Base-by-base conservation (phyloP, 176 grass and related monocot genomes). In the Eragrostis curvula region DNA sequence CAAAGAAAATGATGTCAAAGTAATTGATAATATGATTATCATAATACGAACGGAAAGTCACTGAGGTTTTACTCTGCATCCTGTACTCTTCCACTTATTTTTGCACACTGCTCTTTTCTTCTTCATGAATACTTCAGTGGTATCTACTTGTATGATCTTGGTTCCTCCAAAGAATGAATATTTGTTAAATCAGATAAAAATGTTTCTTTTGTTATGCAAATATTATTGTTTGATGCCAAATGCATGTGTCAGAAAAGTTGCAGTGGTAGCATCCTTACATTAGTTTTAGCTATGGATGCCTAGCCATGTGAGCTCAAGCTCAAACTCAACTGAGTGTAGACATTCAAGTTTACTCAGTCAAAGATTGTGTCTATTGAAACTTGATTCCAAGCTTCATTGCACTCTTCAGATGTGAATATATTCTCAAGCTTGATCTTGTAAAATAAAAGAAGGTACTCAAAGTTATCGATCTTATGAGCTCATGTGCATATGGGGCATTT, bases 51-150 rank as follows among this genome's bases (percentile, higher is more conserved):
- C 24, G 13, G 24, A 61, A 28, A 28, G 58, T 11, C 58, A 28
- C 24, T 61, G 24, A 61, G 12, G 24, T 61, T 24, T 47, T 27
- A 47, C 5, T 71, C 45, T 50, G 69, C 69, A 50, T 71, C 49
- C 29, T 71, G 44, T n/a, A 28, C 43, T 48, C 43, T 50, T 79
- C 27, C 27, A 66, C 44, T 49, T 51, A 16, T 3, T 3, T 43
- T 75, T 66, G 59, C 12, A 5, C 59, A 66, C 48, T 59, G 21
- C 23, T 28, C 27, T 40, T 50, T 74, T 30, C 21, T 70, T 17
- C 73, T 73, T 73, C 69, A 63, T 51, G 41, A 27, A 73, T 51
- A 64, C 43, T 49, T 61, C 55, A 74, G 45, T 83, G 13, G 53
- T 61, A 81, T 71, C 25, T 56, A 64, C 57, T 25, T 63, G 8